Evolutionary conservation across 1,139 yeast species (phyloP), one percentile per base, ranked within the genome.

Genomic region (Debaryomyces subglobosus): DNA sequence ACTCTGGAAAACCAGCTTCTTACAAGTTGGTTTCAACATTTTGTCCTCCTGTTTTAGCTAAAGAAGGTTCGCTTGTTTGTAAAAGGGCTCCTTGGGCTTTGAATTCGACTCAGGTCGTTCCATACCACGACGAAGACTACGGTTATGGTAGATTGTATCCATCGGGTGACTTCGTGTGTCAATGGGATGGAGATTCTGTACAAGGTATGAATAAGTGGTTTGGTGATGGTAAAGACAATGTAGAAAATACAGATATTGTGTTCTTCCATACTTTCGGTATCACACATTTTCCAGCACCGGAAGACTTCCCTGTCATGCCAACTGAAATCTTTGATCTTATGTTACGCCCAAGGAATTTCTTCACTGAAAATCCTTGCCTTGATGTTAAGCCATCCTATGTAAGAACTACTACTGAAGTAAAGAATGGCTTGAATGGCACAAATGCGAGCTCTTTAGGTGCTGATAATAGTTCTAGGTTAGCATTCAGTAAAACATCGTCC

Each of bases 281-380:
- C 56, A 85, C 94, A 39, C 96, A 87, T 64, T 85, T 86, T 81
- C 96, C 96, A 52, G 84, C 92, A 10, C 94, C 95, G 52, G 95
- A 87, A 72, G 96, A 87, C 69, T 88, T 86, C 85, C 94, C 95
- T 52, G 82, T 88, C 57, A 87, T 87, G 95, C 95, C 95, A 44
- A 86, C 91, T 36, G 96, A 87, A 70, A 86, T 89, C 60, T 84
- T 86, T 61, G 82, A 85, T 53, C 74, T 88, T 57, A 75, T 85
- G 73, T 73, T 87, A 65, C 80, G 94, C 67, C 95, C 95, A 58
- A 79, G 94, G 65, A 84, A 87, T 68, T 82, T 87, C 72, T 87
- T 87, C 76, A 71, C 76, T 37, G 88, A 84, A 65, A 87, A 86
- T 65, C 95, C 96, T 33, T 87, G 81, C 43, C 75, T 87, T 57